Evolutionary conservation across 306 rosid species (phyloP).

Genomic region (Prunus mongolica): DNA sequence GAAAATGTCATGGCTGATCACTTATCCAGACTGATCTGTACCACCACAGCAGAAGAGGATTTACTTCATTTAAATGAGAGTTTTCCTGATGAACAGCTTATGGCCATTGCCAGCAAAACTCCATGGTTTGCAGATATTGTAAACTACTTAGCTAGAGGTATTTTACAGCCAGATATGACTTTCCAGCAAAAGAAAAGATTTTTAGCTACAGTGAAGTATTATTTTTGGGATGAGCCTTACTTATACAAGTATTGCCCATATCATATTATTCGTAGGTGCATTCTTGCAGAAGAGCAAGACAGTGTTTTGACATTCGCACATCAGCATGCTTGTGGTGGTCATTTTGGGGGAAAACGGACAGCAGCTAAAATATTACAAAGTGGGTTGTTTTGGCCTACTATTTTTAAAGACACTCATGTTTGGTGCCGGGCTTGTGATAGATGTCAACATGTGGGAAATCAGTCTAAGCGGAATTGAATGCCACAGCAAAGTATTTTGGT

Average conservation of each 20-base stretch:
- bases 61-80: no score
- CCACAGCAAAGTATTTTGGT: neutral
- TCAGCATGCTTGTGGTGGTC: neutral
- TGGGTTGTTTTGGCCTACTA: neutral
- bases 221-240: neutral
- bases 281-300: neutral
- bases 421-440: neutral
- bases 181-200: neutral
- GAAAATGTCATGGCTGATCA: no score
- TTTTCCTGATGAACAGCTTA: no score
- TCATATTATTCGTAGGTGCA: neutral
- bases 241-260: neutral
- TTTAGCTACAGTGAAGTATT: neutral
- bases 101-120: no score
- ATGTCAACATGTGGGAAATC: neutral
- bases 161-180: neutral
- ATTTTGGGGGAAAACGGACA: neutral
- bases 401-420: neutral
- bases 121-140: neutral
- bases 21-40: no score
- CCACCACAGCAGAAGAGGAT: no score
- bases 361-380: neutral
- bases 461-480: neutral
- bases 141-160: neutral
- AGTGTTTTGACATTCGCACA: neutral